Conservation (phyloP, 139 green algal species). For the Micractinium sp. region DNA sequence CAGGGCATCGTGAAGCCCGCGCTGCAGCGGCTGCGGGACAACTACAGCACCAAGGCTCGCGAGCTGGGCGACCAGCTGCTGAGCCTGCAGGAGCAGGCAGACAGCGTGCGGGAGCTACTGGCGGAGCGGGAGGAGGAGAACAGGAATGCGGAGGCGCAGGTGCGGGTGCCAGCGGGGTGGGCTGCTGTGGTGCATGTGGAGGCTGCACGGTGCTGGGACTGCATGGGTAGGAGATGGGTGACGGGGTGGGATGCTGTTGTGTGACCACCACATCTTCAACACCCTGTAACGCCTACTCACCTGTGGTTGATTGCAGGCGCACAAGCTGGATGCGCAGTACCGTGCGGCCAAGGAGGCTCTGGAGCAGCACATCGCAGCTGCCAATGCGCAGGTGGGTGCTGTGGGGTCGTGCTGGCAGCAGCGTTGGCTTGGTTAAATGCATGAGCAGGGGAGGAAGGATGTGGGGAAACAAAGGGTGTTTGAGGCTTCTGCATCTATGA, state of each 20-base stretch:
- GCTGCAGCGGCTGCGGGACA: constrained; percentile 72
- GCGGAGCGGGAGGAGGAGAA: constrained; percentile 77
- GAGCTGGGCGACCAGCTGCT: constrained; percentile 75
- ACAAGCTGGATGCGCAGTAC: constrained; percentile 60
- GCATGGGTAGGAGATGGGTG: not conserved
- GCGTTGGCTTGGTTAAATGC: not conserved
- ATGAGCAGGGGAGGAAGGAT: not conserved
- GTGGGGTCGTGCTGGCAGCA: not conserved
- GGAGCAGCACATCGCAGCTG: constrained; percentile 52
- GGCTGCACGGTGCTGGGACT: not conserved
- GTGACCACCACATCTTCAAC: not conserved
- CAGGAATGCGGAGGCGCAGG: constrained; percentile 26
- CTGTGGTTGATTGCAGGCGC: constrained; percentile 45
- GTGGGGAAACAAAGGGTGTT: constrained; percentile 4
- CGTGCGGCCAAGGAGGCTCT: constrained; percentile 54
- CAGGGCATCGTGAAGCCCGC: constrained; percentile 72
- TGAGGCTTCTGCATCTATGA: not conserved
- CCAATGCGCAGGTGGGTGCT: constrained; percentile 39
- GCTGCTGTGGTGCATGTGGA: not conserved
- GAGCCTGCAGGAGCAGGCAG: constrained; percentile 47
- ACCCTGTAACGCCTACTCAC: not conserved
- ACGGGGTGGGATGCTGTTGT: not conserved
- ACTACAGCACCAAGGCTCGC: constrained; percentile 57
- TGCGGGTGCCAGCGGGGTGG: not conserved
- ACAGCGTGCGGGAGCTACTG: constrained; percentile 52